Evolutionary conservation across 192 early-diverging fungal species (phyloP).

Genomic region (Podila epigama): DNA sequence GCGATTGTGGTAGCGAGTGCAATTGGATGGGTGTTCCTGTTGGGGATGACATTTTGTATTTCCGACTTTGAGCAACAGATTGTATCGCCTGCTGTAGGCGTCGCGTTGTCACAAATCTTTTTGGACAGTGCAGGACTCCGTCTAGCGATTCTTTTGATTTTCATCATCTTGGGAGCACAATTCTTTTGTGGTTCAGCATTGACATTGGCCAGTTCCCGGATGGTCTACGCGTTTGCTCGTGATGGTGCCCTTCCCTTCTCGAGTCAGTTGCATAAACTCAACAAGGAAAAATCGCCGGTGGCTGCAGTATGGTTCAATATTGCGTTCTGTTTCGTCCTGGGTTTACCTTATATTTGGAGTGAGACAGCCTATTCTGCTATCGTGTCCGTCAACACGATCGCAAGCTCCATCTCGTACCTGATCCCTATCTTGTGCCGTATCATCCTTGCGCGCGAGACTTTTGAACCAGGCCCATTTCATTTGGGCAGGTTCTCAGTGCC

Average conservation of each 20-base stretch:
- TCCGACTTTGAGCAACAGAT: constrained; percentile 48
- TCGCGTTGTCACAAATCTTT: constrained; percentile 55
- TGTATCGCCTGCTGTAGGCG: constrained; percentile 47
- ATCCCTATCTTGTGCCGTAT: constrained; percentile 59
- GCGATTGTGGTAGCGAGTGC: constrained; percentile 48
- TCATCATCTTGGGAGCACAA: constrained; percentile 54
- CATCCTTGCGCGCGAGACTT: constrained; percentile 50
- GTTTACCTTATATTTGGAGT: constrained; percentile 57
- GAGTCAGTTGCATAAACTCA: constrained; percentile 51
- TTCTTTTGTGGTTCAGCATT: constrained; percentile 59
- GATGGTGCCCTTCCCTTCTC: constrained; percentile 64
- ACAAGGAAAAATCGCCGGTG: constrained; percentile 55
- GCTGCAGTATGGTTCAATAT: constrained; percentile 63
- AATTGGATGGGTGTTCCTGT: constrained; percentile 55
- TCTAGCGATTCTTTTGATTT: constrained; percentile 56
- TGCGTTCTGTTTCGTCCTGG: constrained; percentile 56
- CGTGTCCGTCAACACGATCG: constrained; percentile 65
- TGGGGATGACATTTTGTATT: constrained; percentile 56
- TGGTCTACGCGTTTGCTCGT: constrained; percentile 65
- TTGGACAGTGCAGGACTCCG: constrained; percentile 53
- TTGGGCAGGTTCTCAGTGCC: constrained; percentile 52
- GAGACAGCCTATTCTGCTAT: constrained; percentile 58
- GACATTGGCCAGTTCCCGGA: constrained; percentile 57
- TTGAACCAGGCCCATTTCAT: constrained; percentile 55
- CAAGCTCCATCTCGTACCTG: constrained; percentile 56